Evolutionary conservation across 257 asterid genomes (phyloP).

Genomic region (Thymus quinquecostatus): DNA sequence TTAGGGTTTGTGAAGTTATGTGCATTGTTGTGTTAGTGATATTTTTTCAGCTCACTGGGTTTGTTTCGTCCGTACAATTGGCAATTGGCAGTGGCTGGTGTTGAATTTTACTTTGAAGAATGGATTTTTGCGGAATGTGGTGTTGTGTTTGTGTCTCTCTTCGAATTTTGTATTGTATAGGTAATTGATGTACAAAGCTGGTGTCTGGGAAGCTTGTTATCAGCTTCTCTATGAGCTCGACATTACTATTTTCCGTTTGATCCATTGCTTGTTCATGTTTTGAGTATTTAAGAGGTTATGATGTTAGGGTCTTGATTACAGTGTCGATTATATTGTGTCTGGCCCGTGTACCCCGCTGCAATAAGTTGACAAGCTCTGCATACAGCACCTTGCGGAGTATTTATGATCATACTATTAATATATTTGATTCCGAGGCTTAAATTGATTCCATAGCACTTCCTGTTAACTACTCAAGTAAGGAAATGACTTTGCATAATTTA

Average conservation of each 20-base stretch:
- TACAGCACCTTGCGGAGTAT: conserved; percentile 17
- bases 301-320: conserved; percentile 14
- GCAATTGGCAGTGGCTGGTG: conserved; percentile 5
- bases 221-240: conserved; percentile 13
- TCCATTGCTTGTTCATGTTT: conserved; percentile 10
- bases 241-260: background rate
- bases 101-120: conserved; percentile 22
- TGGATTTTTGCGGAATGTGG: conserved; percentile 14
- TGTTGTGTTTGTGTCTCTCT: conserved; percentile 11
- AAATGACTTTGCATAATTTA: background rate
- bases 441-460: background rate
- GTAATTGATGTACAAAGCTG: conserved; percentile 20
- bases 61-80: conserved; percentile 19
- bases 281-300: conserved; percentile 3
- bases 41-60: conserved; percentile 7
- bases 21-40: conserved; percentile 30
- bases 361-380: conserved; percentile 11
- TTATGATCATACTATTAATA: background rate
- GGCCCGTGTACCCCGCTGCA: background rate
- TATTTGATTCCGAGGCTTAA: background rate
- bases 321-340: background rate
- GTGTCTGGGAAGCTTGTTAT: conserved; percentile 3
- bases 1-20: conserved; percentile 34
- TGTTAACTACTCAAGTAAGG: background rate
- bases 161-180: conserved; percentile 9